A percentile compares a stretch with the other conserved stretches of the same genome.
Evolutionary conservation across 164 flowering plant species (phyloP).

Genomic region (Brasenia schreberi): DNA sequence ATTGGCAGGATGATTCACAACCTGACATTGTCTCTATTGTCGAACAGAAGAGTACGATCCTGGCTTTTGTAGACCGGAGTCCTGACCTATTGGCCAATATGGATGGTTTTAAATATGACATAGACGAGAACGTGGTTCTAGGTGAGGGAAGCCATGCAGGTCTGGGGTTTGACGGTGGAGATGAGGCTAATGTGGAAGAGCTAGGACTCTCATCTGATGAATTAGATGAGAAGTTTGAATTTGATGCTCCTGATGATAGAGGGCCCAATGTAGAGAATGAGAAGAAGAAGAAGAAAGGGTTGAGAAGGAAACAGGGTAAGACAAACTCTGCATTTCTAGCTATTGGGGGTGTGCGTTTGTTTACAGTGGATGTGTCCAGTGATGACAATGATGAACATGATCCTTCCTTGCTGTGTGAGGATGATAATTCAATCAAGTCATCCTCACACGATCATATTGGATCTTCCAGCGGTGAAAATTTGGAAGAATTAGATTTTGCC

Average conservation of each 20-base stretch:
- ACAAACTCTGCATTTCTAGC: conserved; percentile 65
- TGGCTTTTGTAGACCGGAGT: conserved; percentile 39
- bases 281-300: conserved; percentile 11
- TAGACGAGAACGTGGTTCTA: conserved; percentile 27
- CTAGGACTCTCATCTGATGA: conserved; percentile 7
- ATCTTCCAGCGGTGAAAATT: conserved; percentile 23
- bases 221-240: conserved; percentile 15
- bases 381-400: conserved; percentile 36
- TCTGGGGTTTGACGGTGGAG: conserved; percentile 51
- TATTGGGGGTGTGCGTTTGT: conserved; percentile 64
- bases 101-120: conserved; percentile 29
- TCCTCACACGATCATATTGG: conserved; percentile 11
- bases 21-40: neutral
- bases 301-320: conserved; percentile 10
- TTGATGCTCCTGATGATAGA: conserved; percentile 14
- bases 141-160: conserved; percentile 44
- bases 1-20: neutral
- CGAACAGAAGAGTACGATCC: conserved; percentile 7
- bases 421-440: conserved; percentile 19
- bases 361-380: conserved; percentile 58
- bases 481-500: conserved; percentile 17
- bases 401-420: conserved; percentile 19
- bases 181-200: conserved; percentile 1
- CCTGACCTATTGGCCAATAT: conserved; percentile 15
- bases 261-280: conserved; percentile 4